Evolutionary conservation across 2,329 filamentous ascomycete genomes (phyloP).

Genomic region (Chaetomium sp.): DNA sequence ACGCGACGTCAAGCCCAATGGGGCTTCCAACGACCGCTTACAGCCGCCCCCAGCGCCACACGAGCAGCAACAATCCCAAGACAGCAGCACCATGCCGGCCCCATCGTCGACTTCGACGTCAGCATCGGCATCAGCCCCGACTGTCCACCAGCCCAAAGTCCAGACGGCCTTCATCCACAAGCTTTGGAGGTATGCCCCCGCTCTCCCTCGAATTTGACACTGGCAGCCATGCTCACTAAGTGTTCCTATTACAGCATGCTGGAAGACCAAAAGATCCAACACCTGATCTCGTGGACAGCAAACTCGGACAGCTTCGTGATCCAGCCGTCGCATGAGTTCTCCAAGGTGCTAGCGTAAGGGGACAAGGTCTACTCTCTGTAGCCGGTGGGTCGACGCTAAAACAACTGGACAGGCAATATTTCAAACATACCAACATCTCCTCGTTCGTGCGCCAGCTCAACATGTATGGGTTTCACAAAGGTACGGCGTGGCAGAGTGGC

Average conservation of each 20-base stretch:
- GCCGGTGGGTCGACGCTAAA: conserved; percentile 22
- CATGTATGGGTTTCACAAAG: conserved; percentile 99
- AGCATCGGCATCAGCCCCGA: conserved; percentile 42
- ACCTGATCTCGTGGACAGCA: conserved; percentile 92
- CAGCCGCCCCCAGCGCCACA: conserved; percentile 27
- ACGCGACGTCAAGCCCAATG: conserved; percentile 26
- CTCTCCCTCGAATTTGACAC: conserved; percentile 25
- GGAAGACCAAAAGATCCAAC: conserved; percentile 86
- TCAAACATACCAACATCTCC: conserved; percentile 98
- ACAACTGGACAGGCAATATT: conserved; percentile 85
- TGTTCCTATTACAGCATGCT: conserved; percentile 70
- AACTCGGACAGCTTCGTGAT: conserved; percentile 97
- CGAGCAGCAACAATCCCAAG: conserved; percentile 33
- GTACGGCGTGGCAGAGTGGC: conserved; percentile 39
- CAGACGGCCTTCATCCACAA: conserved; percentile 99
- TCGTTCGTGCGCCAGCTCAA: conserved; percentile 97
- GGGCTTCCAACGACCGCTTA: conserved; percentile 20
- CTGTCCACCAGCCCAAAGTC: conserved; percentile 90
- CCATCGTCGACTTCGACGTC: conserved; percentile 41
- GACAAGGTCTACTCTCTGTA: conserved; percentile 18
- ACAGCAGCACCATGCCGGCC: conserved; percentile 42
- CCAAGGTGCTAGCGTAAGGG: conserved; percentile 91
- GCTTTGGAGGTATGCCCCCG: conserved; percentile 89
- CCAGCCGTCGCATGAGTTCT: conserved; percentile 95
- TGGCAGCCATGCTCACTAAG: conserved; percentile 21